These are phyloP conservation scores for Baudoinia panamericana DNA, from an alignment of 495 filamentous ascomycete genomes.

Conservation along the genomic window DNA sequence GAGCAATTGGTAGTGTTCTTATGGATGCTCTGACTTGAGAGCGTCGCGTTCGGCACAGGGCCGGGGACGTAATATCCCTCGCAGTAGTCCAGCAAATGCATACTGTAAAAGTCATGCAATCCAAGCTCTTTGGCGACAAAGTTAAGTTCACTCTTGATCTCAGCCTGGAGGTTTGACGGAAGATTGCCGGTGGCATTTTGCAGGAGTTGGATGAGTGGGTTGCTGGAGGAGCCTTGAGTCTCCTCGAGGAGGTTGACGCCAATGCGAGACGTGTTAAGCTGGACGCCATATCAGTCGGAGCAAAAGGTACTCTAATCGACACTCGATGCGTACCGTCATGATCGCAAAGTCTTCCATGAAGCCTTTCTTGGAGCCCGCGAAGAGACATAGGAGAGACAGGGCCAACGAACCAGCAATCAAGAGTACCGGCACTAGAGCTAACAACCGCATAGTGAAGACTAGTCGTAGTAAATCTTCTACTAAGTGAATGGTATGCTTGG, in stretches of 20 bases:
- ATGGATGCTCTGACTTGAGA: constrained; percentile 19
- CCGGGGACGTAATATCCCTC: constrained; percentile 44
- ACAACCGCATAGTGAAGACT: constrained; percentile 26
- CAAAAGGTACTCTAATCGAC: no score
- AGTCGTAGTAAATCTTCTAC: no score
- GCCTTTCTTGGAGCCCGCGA: constrained; percentile 49
- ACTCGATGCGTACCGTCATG: constrained; percentile 43
- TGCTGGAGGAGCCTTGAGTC: constrained; percentile 8
- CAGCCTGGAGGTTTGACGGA: constrained; percentile 25
- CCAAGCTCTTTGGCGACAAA: constrained; percentile 37
- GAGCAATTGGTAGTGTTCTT: constrained; percentile 52
- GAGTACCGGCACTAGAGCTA: constrained; percentile 33
- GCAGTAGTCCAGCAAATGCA: constrained; percentile 60
- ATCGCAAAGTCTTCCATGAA: constrained; percentile 53
- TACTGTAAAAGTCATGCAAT: constrained; percentile 60
- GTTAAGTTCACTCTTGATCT: constrained; percentile 35
- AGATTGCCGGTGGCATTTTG: constrained; percentile 28
- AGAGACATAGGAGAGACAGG: constrained; percentile 53
- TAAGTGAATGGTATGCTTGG: no score
- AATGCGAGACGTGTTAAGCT: constrained; percentile 52
- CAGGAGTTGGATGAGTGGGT: constrained; percentile 17
- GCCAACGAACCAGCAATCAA: constrained; percentile 49
- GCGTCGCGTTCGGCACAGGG: constrained; percentile 34
- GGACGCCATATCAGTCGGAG: no score
- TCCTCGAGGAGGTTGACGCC: constrained; percentile 37